phyloP scores from a whole-genome alignment of 2,329 filamentous ascomycete genomes.

The Ceratocystis ficicola region DNA sequence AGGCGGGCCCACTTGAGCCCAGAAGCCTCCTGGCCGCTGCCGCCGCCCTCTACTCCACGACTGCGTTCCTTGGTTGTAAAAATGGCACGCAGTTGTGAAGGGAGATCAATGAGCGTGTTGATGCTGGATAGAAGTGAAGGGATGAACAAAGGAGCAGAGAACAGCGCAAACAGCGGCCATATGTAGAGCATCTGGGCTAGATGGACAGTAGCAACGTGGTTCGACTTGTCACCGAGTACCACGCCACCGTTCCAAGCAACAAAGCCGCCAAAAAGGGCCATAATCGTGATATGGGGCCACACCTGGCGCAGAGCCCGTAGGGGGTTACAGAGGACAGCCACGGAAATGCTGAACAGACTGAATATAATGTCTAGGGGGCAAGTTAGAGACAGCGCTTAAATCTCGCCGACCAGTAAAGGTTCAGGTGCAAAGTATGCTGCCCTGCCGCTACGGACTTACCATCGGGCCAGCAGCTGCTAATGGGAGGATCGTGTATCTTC shows the following conservation, averaged over 20 bases:
- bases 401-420: background rate
- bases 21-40: background rate
- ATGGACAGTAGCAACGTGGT: slow-evolving; percentile 82
- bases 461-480: slow-evolving; percentile 38
- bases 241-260: slow-evolving; percentile 82
- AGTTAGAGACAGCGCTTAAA: slow-evolving; percentile 22
- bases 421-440: too few relatives aligned
- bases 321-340: slow-evolving; percentile 44
- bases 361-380: slow-evolving; percentile 39
- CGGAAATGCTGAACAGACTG: slow-evolving; percentile 50
- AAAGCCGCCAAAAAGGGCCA: slow-evolving; percentile 59
- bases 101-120: slow-evolving; percentile 22
- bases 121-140: slow-evolving; percentile 36
- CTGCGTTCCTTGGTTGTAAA: background rate
- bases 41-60: background rate
- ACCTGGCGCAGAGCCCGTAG: slow-evolving; percentile 36
- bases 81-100: background rate
- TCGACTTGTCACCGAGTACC: slow-evolving; percentile 91
- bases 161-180: slow-evolving; percentile 81
- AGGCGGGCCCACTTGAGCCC: background rate
- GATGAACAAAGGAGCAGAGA: slow-evolving; percentile 67
- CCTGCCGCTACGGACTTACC: slow-evolving; percentile 25
- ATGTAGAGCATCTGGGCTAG: slow-evolving; percentile 89
- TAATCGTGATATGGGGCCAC: slow-evolving; percentile 50
- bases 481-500: slow-evolving; percentile 42